A percentile compares a stretch with the other conserved stretches of the same genome.
Evolutionary conservation across 768 basidiomycete species (phyloP).

Genomic region (Tricholoma bakamatsutake): DNA sequence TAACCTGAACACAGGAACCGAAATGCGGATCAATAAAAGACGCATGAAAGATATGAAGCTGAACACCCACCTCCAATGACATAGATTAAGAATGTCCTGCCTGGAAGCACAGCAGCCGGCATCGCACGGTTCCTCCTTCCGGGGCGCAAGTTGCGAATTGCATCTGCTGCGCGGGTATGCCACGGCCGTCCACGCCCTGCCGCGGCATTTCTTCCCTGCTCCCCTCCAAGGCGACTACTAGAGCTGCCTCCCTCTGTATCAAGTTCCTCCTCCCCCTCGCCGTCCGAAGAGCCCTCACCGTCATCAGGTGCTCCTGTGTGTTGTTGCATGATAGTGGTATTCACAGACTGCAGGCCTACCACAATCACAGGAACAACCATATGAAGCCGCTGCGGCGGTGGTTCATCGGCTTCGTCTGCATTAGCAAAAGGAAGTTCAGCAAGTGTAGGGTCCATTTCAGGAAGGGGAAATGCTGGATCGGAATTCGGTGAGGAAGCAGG

Average conservation of each 20-base stretch:
- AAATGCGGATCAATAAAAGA: conserved; percentile 4
- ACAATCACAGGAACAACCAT: conserved; percentile 79
- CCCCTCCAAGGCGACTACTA: not conserved
- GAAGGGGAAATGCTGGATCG: conserved; percentile 1
- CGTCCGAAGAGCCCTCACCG: not conserved
- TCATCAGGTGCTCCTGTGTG: conserved; percentile 15
- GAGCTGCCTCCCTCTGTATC: conserved; percentile 6
- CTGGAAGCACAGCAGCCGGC: conserved; percentile 17
- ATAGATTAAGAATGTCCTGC: conserved; percentile 82
- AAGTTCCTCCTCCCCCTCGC: conserved; percentile 5
- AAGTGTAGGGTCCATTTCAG: conserved; percentile 10
- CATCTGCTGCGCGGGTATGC: conserved; percentile 60
- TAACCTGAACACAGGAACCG: conserved; percentile 49
- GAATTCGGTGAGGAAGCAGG: conserved; percentile 2
- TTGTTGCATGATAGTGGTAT: conserved; percentile 28
- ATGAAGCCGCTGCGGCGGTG: conserved; percentile 13
- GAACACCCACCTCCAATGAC: conserved; percentile 67
- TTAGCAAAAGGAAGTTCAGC: conserved; percentile 14
- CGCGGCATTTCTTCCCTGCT: not conserved
- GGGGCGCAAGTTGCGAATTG: conserved; percentile 49
- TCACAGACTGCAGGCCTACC: conserved; percentile 75
- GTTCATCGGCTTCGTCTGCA: conserved; percentile 2
- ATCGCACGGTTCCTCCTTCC: conserved; percentile 22
- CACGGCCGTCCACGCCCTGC: conserved; percentile 28
- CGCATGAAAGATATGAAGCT: not conserved